Base-by-base conservation (phyloP, 345 rosid species). In the Physaria fendleri region DNA sequence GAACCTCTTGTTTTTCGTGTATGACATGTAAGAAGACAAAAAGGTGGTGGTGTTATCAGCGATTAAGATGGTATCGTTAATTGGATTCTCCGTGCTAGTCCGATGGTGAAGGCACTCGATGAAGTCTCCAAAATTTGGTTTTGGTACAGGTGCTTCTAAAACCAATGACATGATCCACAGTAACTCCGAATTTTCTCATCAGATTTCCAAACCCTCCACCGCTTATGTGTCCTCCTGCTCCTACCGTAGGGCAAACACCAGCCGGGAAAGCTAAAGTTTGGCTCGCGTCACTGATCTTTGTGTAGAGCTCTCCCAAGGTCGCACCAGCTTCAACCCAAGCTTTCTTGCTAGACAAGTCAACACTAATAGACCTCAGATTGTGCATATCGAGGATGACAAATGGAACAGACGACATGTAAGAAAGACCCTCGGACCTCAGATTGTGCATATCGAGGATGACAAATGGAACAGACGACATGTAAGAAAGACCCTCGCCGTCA, bases 321-420 rank as follows among this genome's bases (percentile, higher is more conserved):
- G 83, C 80, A 1, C 88, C 88, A 10, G 81, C 63, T 16, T 81
- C 79, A 35, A 75, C 78, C 84, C 85, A 77, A 0, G 82, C 82
- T 20, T 73, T 66, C 34, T 62, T 59, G 21, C 44, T 46, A 0
- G 52, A 13, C 3, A 75, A 35, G 51, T 77, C 72, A 11, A 83
- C 72, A 8, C 43, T 30, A 5, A 83, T 54, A 5, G 74, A 58
- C 25, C 85, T 77, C 5, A 83, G 76, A 38, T 42, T 66, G 44
- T 48, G 62, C 34, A 83, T 68, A 60, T 83, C 86, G 1, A 83
- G 66, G 33, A 81, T 56, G 11, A 79, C 40, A 41, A 72, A 72
- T 8, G 76, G 67, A 1, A 59, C 44, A 4, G 33, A 33, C 5
- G 76, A 65, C 17, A 24, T 68, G 32, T 65, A 72, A 10, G 75